A percentile compares a stretch with the other conserved stretches of the same genome.
phyloP scores from a whole-genome alignment of 2,329 filamentous ascomycete genomes.

The Cladophialophora immunda region DNA sequence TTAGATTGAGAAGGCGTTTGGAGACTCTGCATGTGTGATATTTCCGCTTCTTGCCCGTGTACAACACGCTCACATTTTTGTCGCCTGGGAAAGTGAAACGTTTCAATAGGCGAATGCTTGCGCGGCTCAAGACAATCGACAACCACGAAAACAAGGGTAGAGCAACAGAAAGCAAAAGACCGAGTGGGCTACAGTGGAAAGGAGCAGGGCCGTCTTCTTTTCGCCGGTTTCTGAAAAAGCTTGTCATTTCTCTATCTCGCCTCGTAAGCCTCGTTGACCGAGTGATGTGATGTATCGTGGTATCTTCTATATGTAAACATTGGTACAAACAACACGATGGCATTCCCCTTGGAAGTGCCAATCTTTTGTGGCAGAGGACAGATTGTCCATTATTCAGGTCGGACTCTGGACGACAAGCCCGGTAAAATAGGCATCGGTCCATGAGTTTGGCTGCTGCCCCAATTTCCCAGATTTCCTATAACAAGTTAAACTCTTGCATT shows the following conservation, averaged over 20 bases:
- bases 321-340: slow-evolving; percentile 15
- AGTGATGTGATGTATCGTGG: slow-evolving; percentile 20
- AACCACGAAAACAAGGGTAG: no score
- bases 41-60: no score
- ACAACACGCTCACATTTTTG: no score
- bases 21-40: no score
- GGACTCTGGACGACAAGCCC: neutral
- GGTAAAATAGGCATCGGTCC: neutral
- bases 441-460: slow-evolving; percentile 2
- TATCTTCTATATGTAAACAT: slow-evolving; percentile 21
- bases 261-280: slow-evolving; percentile 19
- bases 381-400: neutral
- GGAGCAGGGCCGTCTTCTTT: slow-evolving; percentile 8
- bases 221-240: slow-evolving; percentile 29
- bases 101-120: no score
- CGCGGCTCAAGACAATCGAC: no score
- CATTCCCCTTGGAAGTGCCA: neutral
- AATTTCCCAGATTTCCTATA: slow-evolving; percentile 19
- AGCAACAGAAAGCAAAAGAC: neutral
- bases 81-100: no score
- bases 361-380: slow-evolving; percentile 4
- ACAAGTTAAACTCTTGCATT: slow-evolving; percentile 2
- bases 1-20: no score
- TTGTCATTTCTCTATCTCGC: slow-evolving; percentile 26
- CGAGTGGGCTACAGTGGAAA: neutral